Percentiles rank a stretch among this genome's conserved stretches.
Conservation (phyloP, 495 filamentous ascomycete genomes). For the Acidiella bohemica region DNA sequence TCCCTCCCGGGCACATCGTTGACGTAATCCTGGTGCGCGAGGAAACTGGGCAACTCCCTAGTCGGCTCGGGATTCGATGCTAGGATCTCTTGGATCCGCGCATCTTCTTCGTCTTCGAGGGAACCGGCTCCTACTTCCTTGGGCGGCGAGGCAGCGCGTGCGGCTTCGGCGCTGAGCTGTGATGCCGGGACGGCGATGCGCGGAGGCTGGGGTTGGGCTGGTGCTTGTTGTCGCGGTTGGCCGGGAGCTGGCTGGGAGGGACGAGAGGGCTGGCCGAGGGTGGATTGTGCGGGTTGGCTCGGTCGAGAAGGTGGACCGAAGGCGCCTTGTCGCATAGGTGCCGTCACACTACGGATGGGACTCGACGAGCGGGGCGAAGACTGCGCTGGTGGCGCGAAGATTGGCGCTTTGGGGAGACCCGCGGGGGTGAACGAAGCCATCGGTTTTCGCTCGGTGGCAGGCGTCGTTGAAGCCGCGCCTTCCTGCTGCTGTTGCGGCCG, state of each 20-base stretch:
- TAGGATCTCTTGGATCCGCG: slow-evolving; percentile 45
- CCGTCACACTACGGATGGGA: slow-evolving; percentile 45
- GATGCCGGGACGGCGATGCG: slow-evolving; percentile 7
- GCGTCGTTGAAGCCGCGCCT: slow-evolving; percentile 13
- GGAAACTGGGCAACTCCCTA: slow-evolving; percentile 45
- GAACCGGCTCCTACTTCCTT: slow-evolving; percentile 30
- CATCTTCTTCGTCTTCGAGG: slow-evolving; percentile 50
- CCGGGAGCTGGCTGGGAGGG: neutral
- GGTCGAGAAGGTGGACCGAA: slow-evolving; percentile 10
- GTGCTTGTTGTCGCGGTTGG: neutral
- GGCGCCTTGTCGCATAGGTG: slow-evolving; percentile 20
- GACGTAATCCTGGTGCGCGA: slow-evolving; percentile 55
- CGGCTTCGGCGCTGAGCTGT: neutral
- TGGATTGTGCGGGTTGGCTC: no score
- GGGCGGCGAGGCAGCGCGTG: slow-evolving; percentile 16
- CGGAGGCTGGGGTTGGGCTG: neutral
- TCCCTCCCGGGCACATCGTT: slow-evolving; percentile 45
- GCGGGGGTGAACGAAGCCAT: slow-evolving; percentile 19
- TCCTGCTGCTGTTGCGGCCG: slow-evolving; percentile 1
- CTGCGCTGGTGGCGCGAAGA: slow-evolving; percentile 44
- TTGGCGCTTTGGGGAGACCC: slow-evolving; percentile 35
- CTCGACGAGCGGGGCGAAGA: slow-evolving; percentile 67
- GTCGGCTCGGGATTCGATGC: slow-evolving; percentile 38
- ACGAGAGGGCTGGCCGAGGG: slow-evolving; percentile 19
- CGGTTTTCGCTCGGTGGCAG: slow-evolving; percentile 9